Evolutionary conservation across 257 asterid genomes (phyloP).

Genomic region (Scutellaria galericulata): DNA sequence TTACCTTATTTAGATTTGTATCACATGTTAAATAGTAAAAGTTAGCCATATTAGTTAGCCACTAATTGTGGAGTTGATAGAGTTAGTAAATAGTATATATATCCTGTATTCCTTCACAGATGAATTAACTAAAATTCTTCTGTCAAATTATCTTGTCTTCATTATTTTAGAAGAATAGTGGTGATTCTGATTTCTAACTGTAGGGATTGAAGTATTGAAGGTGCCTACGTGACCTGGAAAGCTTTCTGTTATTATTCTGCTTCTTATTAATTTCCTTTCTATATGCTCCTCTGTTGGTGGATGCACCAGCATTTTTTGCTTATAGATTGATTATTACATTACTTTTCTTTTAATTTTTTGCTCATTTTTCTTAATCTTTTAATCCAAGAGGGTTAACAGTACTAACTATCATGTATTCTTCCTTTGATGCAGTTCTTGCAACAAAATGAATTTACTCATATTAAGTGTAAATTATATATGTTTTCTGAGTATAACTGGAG

Average conservation of each 20-base stretch:
- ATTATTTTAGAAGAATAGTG: slow-evolving; percentile 56
- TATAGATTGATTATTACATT: neutral
- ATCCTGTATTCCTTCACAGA: too few relatives aligned
- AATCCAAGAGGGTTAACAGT: neutral
- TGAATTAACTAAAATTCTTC: too few relatives aligned
- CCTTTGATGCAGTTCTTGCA: slow-evolving; percentile 1
- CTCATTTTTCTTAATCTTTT: neutral
- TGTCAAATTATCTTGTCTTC: too few relatives aligned
- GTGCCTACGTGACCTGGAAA: slow-evolving; percentile 23
- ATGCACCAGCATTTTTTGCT: slow-evolving; percentile 19
- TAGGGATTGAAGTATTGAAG: slow-evolving; percentile 23
- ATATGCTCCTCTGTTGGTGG: slow-evolving; percentile 16
- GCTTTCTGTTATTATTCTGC: slow-evolving; percentile 27
- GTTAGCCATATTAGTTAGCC: too few relatives aligned
- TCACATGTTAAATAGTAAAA: too few relatives aligned
- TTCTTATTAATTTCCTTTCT: slow-evolving; percentile 25
- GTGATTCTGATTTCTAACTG: slow-evolving; percentile 41
- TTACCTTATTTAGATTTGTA: too few relatives aligned
- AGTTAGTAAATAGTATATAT: too few relatives aligned
- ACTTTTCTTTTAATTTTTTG: neutral
- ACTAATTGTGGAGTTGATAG: too few relatives aligned
- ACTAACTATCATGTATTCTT: slow-evolving; percentile 8
- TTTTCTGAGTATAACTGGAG: slow-evolving; percentile 10
- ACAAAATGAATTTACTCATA: slow-evolving; percentile 8
- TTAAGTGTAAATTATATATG: slow-evolving; percentile 18